Conservation (phyloP, 1,284 basidiomycete genomes). For the Marasmius fiardii region DNA sequence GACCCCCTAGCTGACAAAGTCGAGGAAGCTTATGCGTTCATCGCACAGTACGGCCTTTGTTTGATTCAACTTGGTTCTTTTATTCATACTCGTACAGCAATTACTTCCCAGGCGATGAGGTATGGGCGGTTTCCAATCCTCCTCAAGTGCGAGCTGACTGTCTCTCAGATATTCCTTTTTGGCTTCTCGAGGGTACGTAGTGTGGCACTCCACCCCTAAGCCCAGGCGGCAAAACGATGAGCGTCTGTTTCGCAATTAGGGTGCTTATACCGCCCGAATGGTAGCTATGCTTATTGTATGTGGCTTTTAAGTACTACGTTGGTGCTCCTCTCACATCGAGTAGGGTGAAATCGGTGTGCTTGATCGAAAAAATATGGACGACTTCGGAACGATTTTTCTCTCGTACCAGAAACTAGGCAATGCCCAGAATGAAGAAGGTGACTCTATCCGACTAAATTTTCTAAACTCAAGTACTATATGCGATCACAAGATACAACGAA, state of each 20-base stretch:
- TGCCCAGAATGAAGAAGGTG: slow-evolving; percentile 43
- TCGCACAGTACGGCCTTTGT: slow-evolving; percentile 54
- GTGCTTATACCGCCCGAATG: slow-evolving; percentile 72
- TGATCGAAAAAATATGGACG: slow-evolving; percentile 64
- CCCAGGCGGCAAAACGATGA: slow-evolving; percentile 7
- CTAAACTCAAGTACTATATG: background rate
- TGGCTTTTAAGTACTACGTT: slow-evolving; percentile 4
- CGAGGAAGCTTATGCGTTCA: slow-evolving; percentile 71
- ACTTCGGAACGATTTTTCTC: slow-evolving; percentile 61
- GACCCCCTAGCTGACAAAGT: slow-evolving; percentile 56
- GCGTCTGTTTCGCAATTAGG: slow-evolving; percentile 34
- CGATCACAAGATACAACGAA: slow-evolving; percentile 35
- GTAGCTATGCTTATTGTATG: slow-evolving; percentile 64
- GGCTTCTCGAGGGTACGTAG: slow-evolving; percentile 61
- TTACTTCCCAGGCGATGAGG: slow-evolving; percentile 67
- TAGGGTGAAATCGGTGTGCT: slow-evolving; percentile 65
- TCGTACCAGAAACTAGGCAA: slow-evolving; percentile 59
- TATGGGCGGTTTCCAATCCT: slow-evolving; percentile 20
- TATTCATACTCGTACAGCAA: slow-evolving; percentile 39
- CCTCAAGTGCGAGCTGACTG: background rate
- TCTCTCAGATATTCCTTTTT: slow-evolving; percentile 62
- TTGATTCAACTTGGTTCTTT: background rate
- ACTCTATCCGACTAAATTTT: slow-evolving; percentile 10
- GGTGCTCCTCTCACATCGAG: background rate
- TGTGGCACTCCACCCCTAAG: background rate